Evolutionary conservation across 805 yeast genomes (phyloP), one percentile per base, ranked within the genome.

Genomic region (Blastobotrys mokoenaii): DNA sequence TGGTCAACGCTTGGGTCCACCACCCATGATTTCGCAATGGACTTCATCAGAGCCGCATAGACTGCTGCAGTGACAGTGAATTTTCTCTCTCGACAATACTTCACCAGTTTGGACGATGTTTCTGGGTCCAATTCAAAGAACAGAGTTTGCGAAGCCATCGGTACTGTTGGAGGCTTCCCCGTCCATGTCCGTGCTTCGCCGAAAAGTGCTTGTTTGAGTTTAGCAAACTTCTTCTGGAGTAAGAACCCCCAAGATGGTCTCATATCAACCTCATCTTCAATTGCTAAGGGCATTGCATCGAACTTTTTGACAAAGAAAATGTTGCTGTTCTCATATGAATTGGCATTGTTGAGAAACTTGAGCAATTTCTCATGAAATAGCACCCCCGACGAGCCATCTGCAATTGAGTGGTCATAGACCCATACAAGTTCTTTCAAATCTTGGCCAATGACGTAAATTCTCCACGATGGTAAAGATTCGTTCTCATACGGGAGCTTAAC

Each of bases 61-160:
- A 52, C 29, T 10, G 48, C 25, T 9, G 50, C 45, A 3, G 52
- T 48, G 12, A 52, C 16, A 0, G 55, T 33, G 12, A 47, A 29
- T 11, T 40, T 38, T 22, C 30, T 17, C 11, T 18, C 15, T n/a
- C 50, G 44, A 14, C 48, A 29, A n/a, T 20, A 14, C 6, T 17
- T 11, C 11, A 48, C 38, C 10, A 50, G 40, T 15, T 27, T 25
- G 2, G 34, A 12, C 4, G 50, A 11, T 15, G 34, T 40, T 11
- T 41, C 44, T 17, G 41, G n/a, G 16, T 35, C 35, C 11, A 52
- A 20, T 2, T 39, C 36, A 10, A 40, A 35, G 32, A 52, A 39
- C 22, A 40, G 15, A n/a, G 47, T 42, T 30, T 39, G 29, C 12
- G 53, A 42, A 8, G 41, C 33, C 41, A 44, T 44, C 16, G 52